Conservation (phyloP, 1,139 yeast species). For the Hansenula sp. region DNA sequence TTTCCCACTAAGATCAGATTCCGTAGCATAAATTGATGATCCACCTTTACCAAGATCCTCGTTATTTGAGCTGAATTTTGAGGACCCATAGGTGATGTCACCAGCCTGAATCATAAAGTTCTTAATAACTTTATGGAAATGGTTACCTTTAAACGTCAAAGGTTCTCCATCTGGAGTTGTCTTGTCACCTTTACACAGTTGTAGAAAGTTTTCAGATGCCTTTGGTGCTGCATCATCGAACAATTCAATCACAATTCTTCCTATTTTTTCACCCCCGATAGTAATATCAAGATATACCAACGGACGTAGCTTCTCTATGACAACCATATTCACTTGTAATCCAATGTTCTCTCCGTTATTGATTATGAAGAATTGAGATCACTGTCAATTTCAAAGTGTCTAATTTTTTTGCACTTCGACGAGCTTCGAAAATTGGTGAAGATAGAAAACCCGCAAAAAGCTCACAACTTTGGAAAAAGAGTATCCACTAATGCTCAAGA, state of each 20-base stretch:
- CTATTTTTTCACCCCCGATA: conserved; percentile 42
- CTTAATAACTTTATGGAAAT: conserved; percentile 66
- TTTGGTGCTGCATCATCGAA: conserved; percentile 50
- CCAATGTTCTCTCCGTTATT: not conserved
- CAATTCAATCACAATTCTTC: conserved; percentile 59
- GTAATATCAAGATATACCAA: conserved; percentile 55
- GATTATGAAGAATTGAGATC: not conserved
- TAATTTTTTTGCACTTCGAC: too few relatives aligned
- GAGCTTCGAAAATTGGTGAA: too few relatives aligned
- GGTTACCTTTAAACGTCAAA: conserved; percentile 38
- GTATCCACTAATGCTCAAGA: too few relatives aligned
- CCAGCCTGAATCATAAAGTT: conserved; percentile 85
- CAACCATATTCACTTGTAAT: not conserved
- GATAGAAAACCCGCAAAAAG: too few relatives aligned
- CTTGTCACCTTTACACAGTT: conserved; percentile 36
- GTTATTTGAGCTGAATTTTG: conserved; percentile 22
- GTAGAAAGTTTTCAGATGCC: conserved; percentile 48
- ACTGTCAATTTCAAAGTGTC: too few relatives aligned
- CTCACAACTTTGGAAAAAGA: too few relatives aligned
- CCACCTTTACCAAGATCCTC: conserved; percentile 51
- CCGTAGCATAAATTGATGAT: conserved; percentile 36
- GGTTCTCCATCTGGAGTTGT: conserved; percentile 14
- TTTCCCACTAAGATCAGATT: conserved; percentile 22
- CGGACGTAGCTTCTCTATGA: conserved; percentile 6
- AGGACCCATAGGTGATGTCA: conserved; percentile 41